These are phyloP conservation scores for Parmelia sp. DNA, from an alignment of 495 filamentous ascomycete species.

Conservation along the genomic window DNA sequence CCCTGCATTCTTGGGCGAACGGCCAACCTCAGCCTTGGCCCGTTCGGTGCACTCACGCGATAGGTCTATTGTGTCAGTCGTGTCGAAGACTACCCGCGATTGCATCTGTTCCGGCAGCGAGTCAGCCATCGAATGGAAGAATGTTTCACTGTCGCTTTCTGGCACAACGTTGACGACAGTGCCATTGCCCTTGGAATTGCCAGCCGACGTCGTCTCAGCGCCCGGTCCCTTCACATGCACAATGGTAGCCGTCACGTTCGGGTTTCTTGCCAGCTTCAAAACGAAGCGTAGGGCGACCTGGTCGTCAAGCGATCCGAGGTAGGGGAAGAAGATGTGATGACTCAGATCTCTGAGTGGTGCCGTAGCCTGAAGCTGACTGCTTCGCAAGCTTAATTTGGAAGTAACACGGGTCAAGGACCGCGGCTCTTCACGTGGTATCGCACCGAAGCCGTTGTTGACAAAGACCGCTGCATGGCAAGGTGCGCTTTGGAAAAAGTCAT, in stretches of 20 bases:
- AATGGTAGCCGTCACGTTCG: conserved; percentile 67
- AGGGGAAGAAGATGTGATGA: conserved; percentile 84
- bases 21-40: conserved; percentile 56
- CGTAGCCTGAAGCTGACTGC: conserved; percentile 19
- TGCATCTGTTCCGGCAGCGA: conserved; percentile 54
- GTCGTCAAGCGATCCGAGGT: conserved; percentile 81
- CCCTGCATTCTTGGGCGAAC: conserved; percentile 60
- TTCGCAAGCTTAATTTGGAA: conserved; percentile 34
- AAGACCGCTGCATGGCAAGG: conserved; percentile 72
- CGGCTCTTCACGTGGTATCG: conserved; percentile 29
- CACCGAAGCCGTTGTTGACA: conserved; percentile 67
- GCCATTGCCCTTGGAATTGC: conserved; percentile 19
- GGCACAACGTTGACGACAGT: neutral
- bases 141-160: conserved; percentile 29
- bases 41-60: conserved; percentile 20
- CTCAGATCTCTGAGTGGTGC: conserved; percentile 54
- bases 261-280: conserved; percentile 70
- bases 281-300: conserved; percentile 72
- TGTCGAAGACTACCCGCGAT: conserved; percentile 54
- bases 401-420: conserved; percentile 31
- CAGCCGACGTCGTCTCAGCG: conserved; percentile 26
- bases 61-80: neutral
- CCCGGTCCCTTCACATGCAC: conserved; percentile 41
- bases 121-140: conserved; percentile 58
- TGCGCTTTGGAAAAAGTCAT: conserved; percentile 53